Percentiles rank a stretch among this genome's conserved stretches.
These are phyloP conservation scores for Zygosaccharomyces siamensis DNA, from an alignment of 805 yeast genomes.

Conservation along the genomic window DNA sequence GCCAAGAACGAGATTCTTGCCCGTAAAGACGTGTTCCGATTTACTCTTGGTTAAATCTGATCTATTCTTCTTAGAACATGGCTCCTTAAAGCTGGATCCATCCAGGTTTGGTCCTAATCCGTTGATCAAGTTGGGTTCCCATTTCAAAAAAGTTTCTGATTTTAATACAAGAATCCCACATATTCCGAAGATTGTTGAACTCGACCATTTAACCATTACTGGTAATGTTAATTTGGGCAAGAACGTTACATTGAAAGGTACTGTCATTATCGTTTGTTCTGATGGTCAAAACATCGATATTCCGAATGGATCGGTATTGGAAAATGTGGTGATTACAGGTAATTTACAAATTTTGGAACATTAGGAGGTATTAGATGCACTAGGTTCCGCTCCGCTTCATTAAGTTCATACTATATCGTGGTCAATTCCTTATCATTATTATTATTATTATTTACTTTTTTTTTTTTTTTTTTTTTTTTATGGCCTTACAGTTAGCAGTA, in stretches of 20 bases:
- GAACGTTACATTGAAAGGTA: conserved; percentile 87
- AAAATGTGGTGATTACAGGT: conserved; percentile 96
- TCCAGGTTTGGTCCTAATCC: conserved; percentile 88
- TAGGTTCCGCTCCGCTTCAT: background rate
- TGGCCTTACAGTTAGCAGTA: too few relatives aligned
- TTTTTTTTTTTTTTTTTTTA: too few relatives aligned
- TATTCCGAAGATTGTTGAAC: conserved; percentile 93
- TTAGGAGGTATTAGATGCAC: conserved; percentile 32
- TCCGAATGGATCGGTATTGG: conserved; percentile 93
- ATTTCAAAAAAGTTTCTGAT: conserved; percentile 90
- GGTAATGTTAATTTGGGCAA: conserved; percentile 93
- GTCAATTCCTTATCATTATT: too few relatives aligned
- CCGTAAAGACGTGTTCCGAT: conserved; percentile 97
- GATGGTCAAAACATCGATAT: conserved; percentile 96
- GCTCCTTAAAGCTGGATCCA: conserved; percentile 79
- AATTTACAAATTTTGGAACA: conserved; percentile 92
- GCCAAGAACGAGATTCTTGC: conserved; percentile 95
- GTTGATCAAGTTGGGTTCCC: conserved; percentile 91
- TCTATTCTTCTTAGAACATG: conserved; percentile 84
- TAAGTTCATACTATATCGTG: background rate
- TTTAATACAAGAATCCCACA: conserved; percentile 88
- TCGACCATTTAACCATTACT: conserved; percentile 95
- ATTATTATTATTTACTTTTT: too few relatives aligned
- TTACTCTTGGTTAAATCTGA: conserved; percentile 92
- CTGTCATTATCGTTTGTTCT: conserved; percentile 94